Evolutionary conservation across 2,329 filamentous ascomycete genomes (phyloP), one percentile per base, ranked within the genome.

Genomic region (Fusarium napiforme): DNA sequence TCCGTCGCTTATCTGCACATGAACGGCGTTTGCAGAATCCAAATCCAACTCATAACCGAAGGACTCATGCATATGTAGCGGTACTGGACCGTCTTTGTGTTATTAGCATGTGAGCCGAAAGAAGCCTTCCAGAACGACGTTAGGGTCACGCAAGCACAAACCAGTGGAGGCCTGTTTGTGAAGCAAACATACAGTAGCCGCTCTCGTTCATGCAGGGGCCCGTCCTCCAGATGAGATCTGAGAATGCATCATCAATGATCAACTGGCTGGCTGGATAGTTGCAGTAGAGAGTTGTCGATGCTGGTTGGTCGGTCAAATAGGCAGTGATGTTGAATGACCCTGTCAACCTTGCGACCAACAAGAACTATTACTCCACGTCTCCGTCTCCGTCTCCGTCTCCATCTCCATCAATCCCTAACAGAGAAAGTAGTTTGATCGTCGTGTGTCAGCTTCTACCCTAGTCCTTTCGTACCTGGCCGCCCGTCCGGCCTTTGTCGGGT

Each of bases 1-100:
- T 76, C 73, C 71, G 72, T 77, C 75, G 75, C 75, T 77, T 77
- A 77, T 76, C 75, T 77, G 69, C 75, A 75, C 43, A 50, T 67
- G 53, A 73, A 55, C 49, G 66, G 57, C 53, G 70, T 67, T 69
- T 56, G 50, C 53, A 47, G 52, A 55, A 53, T 68, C 42, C 42
- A 45, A 43, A 58, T 26, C 18, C 55, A 43, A 43, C 37, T 56
- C 52, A 42, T 30, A 56, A 36, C 21, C 23, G 30, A 45, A 61
- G 50, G 39, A 18, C 46, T 43, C 49, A 55, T 67, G 71, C 71
- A 67, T 64, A 53, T 65, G 69, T 59, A 59, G 52, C n/a, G 30
- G 42, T 34, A 39, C 43, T 40, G 39, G 34, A 19, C 34, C 23
- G 36, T 45, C 34, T 47, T 49, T 58, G 42, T 28, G 23, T 28